These are phyloP conservation scores for Phytophthora vignae DNA, from an alignment of 352 stramenopile genomes.

Conservation along the genomic window DNA sequence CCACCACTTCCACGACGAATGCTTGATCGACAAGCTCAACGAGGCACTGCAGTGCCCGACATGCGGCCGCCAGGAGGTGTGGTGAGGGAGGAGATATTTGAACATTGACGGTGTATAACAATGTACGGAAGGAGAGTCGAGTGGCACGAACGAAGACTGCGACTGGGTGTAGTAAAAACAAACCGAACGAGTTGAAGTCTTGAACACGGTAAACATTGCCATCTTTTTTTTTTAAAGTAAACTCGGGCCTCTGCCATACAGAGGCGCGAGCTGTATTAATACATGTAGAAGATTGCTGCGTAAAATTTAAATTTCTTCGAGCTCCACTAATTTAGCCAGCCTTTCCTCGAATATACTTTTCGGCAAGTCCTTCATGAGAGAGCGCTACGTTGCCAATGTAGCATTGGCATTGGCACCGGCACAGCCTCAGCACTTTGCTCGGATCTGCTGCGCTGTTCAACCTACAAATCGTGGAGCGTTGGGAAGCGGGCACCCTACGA, in stretches of 20 bases:
- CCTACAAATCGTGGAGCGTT: conserved; percentile 1
- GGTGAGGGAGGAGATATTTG: conserved; percentile 12
- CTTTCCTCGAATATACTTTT: conserved; percentile 14
- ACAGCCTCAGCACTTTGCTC: conserved; percentile 20
- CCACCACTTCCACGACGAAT: conserved; percentile 79
- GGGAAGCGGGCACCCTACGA: not conserved
- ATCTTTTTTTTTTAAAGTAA: not conserved
- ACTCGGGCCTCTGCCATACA: too few relatives aligned
- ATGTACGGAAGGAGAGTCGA: not conserved
- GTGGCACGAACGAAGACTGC: not conserved
- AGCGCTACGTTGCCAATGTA: not conserved
- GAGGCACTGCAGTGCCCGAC: conserved; percentile 59
- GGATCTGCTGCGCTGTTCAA: conserved; percentile 22
- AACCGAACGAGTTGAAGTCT: not conserved
- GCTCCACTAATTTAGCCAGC: not conserved
- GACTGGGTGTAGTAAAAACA: not conserved
- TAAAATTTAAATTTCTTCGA: too few relatives aligned
- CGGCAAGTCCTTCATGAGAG: conserved; percentile 3
- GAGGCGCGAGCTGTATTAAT: too few relatives aligned
- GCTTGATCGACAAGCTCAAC: conserved; percentile 68
- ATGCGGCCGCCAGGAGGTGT: conserved; percentile 42
- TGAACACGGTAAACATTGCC: not conserved
- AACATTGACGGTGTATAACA: not conserved
- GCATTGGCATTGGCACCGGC: conserved; percentile 7
- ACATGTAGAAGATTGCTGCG: too few relatives aligned